Percentiles rank a stretch among this genome's conserved stretches.
Evolutionary conservation across 306 rosid species (phyloP).

Genomic region (Castanospermum australe): DNA sequence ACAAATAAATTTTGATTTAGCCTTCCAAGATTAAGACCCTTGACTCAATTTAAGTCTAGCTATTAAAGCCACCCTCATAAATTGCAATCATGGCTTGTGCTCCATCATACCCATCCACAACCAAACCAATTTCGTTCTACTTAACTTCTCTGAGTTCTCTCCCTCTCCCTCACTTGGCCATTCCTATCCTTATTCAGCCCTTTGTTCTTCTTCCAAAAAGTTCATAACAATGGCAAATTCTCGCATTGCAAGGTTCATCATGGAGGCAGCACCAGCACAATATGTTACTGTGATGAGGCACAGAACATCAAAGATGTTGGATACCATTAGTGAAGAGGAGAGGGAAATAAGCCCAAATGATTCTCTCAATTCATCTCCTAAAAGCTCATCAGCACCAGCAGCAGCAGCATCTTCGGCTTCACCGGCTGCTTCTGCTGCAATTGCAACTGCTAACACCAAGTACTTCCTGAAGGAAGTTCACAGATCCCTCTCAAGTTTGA

Average conservation of each 20-base stretch:
- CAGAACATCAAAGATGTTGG: conserved; percentile 78
- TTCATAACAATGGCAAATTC: conserved; percentile 63
- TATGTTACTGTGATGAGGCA: conserved; percentile 80
- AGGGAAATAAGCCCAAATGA: conserved; percentile 45
- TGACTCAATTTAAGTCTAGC: conserved; percentile 38
- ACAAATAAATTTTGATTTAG: conserved; percentile 31
- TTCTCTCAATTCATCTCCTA: conserved; percentile 19
- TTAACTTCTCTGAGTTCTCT: too few relatives aligned
- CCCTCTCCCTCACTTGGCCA: neutral
- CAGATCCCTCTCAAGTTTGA: conserved; percentile 48
- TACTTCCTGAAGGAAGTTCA: conserved; percentile 50
- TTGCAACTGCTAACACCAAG: conserved; percentile 29
- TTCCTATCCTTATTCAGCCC: neutral
- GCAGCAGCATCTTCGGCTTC: conserved; percentile 5
- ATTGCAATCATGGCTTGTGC: conserved; percentile 16
- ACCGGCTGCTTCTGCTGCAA: neutral
- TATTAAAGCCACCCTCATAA: conserved; percentile 35
- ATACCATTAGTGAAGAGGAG: conserved; percentile 86
- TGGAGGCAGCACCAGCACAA: conserved; percentile 93
- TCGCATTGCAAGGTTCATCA: conserved; percentile 72
- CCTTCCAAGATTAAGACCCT: conserved; percentile 35
- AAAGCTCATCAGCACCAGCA: conserved; percentile 16
- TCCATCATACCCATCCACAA: conserved; percentile 37
- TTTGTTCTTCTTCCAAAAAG: neutral
- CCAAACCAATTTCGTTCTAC: conserved; percentile 20